phyloP scores from a whole-genome alignment of 306 rosid genomes.

The Citrullus mucosospermus region DNA sequence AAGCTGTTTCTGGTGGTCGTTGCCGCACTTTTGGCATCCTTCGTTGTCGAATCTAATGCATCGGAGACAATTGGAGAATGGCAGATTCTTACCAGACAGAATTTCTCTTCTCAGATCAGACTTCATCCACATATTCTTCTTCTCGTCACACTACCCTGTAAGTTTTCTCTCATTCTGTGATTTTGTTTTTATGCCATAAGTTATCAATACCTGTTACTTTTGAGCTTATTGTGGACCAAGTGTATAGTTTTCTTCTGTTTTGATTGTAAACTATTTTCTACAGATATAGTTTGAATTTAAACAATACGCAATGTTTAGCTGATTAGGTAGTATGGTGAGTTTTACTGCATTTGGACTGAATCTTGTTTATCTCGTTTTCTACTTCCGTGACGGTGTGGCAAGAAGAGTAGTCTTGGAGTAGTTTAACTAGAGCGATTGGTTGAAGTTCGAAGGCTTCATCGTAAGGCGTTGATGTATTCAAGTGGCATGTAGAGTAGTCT shows the following conservation, averaged over 20 bases:
- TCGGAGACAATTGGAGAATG: conserved; percentile 27
- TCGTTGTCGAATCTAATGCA: conserved; percentile 15
- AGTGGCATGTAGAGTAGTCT: not conserved
- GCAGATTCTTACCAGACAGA: conserved; percentile 67
- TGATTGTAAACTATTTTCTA: no score
- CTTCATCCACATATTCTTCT: conserved; percentile 68
- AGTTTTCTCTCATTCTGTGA: not conserved
- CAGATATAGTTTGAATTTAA: not conserved
- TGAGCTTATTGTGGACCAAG: not conserved
- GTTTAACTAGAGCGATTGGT: not conserved
- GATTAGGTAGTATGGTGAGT: not conserved
- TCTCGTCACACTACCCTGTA: conserved; percentile 69
- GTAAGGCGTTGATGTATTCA: not conserved
- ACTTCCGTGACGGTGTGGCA: not conserved
- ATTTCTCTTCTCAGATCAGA: conserved; percentile 78
- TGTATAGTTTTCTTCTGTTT: not conserved
- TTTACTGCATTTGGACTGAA: not conserved
- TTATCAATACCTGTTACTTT: not conserved
- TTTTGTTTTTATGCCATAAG: not conserved
- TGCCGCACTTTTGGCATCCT: not conserved
- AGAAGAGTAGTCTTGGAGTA: no score
- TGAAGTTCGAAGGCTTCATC: not conserved
- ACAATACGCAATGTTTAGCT: not conserved
- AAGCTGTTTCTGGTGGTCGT: not conserved
- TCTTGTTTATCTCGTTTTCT: not conserved